Percentiles rank a stretch among this genome's conserved stretches.
These are phyloP conservation scores for Venustampulla echinocandica DNA, from an alignment of 495 filamentous ascomycete species.

Conservation along the genomic window DNA sequence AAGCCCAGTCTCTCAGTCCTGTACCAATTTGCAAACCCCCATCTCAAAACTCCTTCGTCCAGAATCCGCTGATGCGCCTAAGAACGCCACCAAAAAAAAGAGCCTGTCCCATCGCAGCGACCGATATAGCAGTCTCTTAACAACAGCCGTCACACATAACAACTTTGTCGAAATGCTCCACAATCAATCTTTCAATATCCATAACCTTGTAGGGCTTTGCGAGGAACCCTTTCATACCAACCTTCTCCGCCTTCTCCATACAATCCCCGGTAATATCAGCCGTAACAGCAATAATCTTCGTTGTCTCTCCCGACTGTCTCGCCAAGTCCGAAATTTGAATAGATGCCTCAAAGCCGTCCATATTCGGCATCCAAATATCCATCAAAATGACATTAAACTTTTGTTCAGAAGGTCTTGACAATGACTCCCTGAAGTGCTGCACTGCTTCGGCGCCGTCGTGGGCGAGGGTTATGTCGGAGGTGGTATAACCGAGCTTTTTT, in stretches of 20 bases:
- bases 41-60: no score
- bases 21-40: no score
- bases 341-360: conserved; percentile 75
- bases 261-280: conserved; percentile 68
- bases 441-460: conserved; percentile 69
- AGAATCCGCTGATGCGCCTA: no score
- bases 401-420: conserved; percentile 14
- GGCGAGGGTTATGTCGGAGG: conserved; percentile 49
- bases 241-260: conserved; percentile 51
- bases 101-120: no score
- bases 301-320: conserved; percentile 11
- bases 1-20: no score
- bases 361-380: conserved; percentile 82
- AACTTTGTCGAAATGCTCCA: conserved; percentile 57
- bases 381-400: conserved; percentile 63
- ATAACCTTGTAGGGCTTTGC: conserved; percentile 70
- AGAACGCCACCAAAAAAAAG: no score
- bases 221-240: conserved; percentile 71
- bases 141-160: no score
- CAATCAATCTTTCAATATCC: conserved; percentile 60
- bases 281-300: conserved; percentile 57
- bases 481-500: conserved; percentile 56
- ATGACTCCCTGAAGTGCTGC: conserved; percentile 43
- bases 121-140: no score
- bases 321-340: conserved; percentile 52